Evolutionary conservation across 768 basidiomycete species (phyloP).

Genomic region (Leccinum longicurvipes): DNA sequence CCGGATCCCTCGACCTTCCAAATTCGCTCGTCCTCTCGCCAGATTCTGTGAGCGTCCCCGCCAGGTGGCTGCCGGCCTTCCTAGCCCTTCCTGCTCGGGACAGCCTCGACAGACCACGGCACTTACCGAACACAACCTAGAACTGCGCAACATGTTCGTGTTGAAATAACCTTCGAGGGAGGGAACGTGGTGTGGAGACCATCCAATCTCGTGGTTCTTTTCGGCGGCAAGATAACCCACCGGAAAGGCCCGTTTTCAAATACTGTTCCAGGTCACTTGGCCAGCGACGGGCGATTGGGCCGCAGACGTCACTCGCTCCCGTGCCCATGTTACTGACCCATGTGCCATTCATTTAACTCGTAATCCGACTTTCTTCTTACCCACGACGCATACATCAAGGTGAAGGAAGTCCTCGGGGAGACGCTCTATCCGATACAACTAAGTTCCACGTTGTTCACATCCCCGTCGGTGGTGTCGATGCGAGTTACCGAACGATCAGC

Average conservation of each 20-base stretch:
- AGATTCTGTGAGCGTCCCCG: slow-evolving; percentile 6
- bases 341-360: slow-evolving; percentile 21
- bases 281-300: slow-evolving; percentile 5
- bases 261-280: background rate
- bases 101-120: slow-evolving; percentile 16
- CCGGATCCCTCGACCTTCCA: slow-evolving; percentile 13
- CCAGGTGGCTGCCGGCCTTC: background rate
- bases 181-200: slow-evolving; percentile 32
- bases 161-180: slow-evolving; percentile 30
- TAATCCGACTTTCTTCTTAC: slow-evolving; percentile 4
- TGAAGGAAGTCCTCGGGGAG: slow-evolving; percentile 16
- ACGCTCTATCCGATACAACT: slow-evolving; percentile 10
- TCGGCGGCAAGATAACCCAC: slow-evolving; percentile 21
- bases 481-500: slow-evolving; percentile 6
- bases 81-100: slow-evolving; percentile 11
- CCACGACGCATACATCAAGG: background rate
- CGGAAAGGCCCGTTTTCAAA: slow-evolving; percentile 23
- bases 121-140: slow-evolving; percentile 17
- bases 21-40: slow-evolving; percentile 14
- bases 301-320: slow-evolving; percentile 22
- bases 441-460: slow-evolving; percentile 6
- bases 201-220: slow-evolving; percentile 8
- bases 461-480: slow-evolving; percentile 10
- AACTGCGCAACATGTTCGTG: slow-evolving; percentile 3
- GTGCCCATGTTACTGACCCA: slow-evolving; percentile 16